phyloP scores from a whole-genome alignment of 768 basidiomycete genomes.

The Lentinus brumalis region DNA sequence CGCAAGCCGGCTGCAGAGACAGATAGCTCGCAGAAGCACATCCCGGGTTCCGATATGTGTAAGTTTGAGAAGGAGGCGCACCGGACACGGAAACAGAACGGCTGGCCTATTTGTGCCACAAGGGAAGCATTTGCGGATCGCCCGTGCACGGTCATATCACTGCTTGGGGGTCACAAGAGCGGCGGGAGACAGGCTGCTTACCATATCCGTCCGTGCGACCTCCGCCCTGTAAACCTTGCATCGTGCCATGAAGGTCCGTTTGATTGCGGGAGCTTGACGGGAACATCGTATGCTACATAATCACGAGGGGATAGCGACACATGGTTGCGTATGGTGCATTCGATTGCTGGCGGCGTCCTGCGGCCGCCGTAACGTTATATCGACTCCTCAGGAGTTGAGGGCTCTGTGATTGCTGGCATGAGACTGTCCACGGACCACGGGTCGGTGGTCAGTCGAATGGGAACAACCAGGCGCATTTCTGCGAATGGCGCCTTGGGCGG shows the following conservation, averaged over 20 bases:
- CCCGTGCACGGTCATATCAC: not conserved
- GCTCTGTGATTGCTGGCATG: constrained; percentile 18
- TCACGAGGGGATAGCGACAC: not conserved
- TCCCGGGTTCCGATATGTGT: no score
- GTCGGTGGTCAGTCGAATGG: constrained; percentile 67
- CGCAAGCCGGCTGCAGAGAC: not conserved
- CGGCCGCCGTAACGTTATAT: not conserved
- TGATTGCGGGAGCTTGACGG: not conserved
- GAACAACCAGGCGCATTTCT: constrained; percentile 63
- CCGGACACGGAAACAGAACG: no score
- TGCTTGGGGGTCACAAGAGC: no score
- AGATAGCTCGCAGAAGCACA: not conserved
- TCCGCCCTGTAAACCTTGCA: no score
- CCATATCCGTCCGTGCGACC: no score
- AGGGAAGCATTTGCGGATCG: not conserved
- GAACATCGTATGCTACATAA: not conserved
- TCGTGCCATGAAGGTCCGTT: not conserved
- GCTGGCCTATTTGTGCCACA: not conserved
- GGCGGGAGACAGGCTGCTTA: no score
- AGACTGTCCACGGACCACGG: constrained; percentile 45
- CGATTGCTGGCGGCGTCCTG: not conserved
- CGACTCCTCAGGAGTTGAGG: constrained; percentile 1
- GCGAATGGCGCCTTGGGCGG: constrained; percentile 53
- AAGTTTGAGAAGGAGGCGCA: not conserved
- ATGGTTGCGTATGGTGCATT: not conserved